Evolutionary conservation across 257 asterid genomes (phyloP).

Genomic region (Solanum raphanifolium): DNA sequence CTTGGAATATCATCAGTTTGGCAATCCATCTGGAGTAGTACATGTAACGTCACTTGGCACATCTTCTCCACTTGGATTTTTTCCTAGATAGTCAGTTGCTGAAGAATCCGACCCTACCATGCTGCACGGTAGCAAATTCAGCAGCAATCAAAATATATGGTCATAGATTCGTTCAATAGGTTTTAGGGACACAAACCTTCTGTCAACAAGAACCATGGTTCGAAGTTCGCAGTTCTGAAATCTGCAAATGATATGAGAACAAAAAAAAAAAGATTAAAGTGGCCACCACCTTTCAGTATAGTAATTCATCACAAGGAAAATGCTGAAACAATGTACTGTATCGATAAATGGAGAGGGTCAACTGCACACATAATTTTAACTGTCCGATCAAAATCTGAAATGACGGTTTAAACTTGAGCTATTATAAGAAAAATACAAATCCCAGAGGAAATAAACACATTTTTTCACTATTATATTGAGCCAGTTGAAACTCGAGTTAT

Average conservation of each 20-base stretch:
- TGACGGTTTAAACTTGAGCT: not conserved
- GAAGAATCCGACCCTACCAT: constrained; percentile 48
- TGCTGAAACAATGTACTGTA: not conserved
- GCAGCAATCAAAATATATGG: not conserved
- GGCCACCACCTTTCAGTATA: not conserved
- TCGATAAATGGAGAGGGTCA: not conserved
- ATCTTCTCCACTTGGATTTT: constrained; percentile 50
- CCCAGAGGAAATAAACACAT: not conserved
- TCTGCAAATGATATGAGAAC: constrained; percentile 30
- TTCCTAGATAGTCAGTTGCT: constrained; percentile 55
- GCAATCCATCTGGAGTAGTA: not conserved
- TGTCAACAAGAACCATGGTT: constrained; percentile 64
- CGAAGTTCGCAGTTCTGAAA: constrained; percentile 87
- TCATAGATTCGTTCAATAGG: not conserved
- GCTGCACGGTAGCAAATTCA: constrained; percentile 26
- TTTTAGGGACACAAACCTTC: constrained; percentile 32
- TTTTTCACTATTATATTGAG: not conserved
- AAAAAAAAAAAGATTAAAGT: not conserved
- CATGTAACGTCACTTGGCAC: constrained; percentile 42
- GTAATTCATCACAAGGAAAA: not conserved
- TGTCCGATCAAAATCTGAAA: not conserved
- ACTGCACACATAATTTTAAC: not conserved
- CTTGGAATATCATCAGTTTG: not conserved
- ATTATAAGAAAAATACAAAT: not conserved
- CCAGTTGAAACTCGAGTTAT: not conserved